phyloP scores from a whole-genome alignment of 768 basidiomycete genomes.

The Lentinula boryana region DNA sequence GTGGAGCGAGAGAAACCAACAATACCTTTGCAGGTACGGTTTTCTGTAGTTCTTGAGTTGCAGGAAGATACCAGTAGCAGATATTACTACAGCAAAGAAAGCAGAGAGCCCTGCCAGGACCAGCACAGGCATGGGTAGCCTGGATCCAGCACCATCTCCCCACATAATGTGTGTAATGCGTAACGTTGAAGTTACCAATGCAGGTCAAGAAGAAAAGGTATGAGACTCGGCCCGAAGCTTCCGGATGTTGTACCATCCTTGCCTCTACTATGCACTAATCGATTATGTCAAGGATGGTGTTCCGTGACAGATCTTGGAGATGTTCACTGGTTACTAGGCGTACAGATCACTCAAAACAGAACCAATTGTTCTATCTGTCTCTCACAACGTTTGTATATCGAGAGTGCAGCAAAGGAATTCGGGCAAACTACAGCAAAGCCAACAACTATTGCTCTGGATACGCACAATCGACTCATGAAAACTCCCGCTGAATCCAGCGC shows the following conservation, averaged over 20 bases:
- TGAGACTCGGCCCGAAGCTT: not conserved
- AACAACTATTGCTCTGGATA: conserved; percentile 2
- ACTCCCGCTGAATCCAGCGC: conserved; percentile 2
- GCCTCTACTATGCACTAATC: conserved; percentile 8
- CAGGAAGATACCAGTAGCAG: conserved; percentile 67
- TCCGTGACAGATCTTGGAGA: conserved; percentile 18
- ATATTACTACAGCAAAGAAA: conserved; percentile 64
- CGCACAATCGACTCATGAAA: not conserved
- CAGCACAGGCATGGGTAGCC: conserved; percentile 31
- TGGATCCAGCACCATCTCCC: conserved; percentile 4
- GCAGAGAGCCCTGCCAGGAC: conserved; percentile 58
- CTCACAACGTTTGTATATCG: conserved; percentile 13
- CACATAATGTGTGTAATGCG: not conserved
- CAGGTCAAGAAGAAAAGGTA: not conserved
- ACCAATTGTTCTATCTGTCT: conserved; percentile 12
- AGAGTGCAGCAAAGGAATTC: conserved; percentile 18
- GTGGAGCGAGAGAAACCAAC: conserved; percentile 4
- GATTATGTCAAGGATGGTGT: conserved; percentile 14
- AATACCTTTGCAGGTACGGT: conserved; percentile 71
- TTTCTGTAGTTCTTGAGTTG: conserved; percentile 87
- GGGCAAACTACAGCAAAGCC: conserved; percentile 10
- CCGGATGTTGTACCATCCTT: conserved; percentile 9
- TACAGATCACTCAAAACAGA: conserved; percentile 13
- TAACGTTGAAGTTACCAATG: not conserved
- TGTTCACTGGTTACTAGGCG: conserved; percentile 24